phyloP scores from a whole-genome alignment of 2,329 filamentous ascomycete genomes.

The Rutstroemia sydowiana region DNA sequence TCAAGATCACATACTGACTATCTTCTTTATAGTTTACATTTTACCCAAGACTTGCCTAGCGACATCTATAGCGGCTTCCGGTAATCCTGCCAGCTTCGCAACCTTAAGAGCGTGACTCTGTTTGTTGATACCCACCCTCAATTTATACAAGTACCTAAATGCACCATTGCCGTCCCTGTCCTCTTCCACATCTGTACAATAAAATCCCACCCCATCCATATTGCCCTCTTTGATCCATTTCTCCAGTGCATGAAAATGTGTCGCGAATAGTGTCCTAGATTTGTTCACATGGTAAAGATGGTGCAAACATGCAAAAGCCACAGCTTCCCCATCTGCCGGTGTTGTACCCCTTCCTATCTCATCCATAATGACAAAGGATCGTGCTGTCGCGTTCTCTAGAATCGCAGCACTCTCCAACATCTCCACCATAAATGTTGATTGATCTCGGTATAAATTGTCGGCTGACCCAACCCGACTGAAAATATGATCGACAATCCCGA shows the following conservation, averaged over 20 bases:
- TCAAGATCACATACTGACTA: constrained; percentile 43
- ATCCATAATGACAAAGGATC: constrained; percentile 96
- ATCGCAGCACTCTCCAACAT: constrained; percentile 96
- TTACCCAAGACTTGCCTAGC: constrained; percentile 38
- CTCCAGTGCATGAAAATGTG: constrained; percentile 82
- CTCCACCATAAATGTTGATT: constrained; percentile 99
- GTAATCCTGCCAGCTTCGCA: constrained; percentile 77
- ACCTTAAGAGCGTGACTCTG: constrained; percentile 91
- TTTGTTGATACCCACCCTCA: constrained; percentile 76
- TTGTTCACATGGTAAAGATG: constrained; percentile 73
- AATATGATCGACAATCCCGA: constrained; percentile 91
- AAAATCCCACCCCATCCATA: constrained; percentile 40
- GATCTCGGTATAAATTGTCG: constrained; percentile 88
- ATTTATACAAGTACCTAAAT: constrained; percentile 80
- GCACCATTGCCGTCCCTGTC: constrained; percentile 40
- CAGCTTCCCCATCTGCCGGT: constrained; percentile 81
- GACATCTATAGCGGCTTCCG: constrained; percentile 60
- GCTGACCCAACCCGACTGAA: constrained; percentile 91
- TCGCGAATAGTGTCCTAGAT: constrained; percentile 82
- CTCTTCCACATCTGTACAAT: constrained; percentile 86
- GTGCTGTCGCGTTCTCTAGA: constrained; percentile 71
- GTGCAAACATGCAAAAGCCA: constrained; percentile 81
- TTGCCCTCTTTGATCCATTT: constrained; percentile 60
- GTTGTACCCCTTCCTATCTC: constrained; percentile 94
- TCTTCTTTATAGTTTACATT: constrained; percentile 37